phyloP scores from a whole-genome alignment of 2,329 filamentous ascomycete genomes.

The Aspergillus brasiliensis region DNA sequence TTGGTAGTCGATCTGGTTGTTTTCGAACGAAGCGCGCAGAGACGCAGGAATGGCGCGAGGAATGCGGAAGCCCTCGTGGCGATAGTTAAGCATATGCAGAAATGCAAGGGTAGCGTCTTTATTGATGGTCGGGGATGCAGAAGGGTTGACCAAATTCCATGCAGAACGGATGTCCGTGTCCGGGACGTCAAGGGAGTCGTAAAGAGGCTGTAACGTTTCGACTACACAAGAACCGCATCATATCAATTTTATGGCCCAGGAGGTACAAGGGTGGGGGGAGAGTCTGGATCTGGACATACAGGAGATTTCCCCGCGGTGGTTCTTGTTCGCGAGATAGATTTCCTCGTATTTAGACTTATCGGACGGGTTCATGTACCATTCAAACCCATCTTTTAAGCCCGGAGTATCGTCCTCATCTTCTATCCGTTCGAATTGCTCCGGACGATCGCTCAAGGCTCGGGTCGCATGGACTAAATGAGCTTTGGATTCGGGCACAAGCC shows the following conservation, averaged over 20 bases:
- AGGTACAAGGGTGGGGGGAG: not conserved
- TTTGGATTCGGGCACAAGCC: slow-evolving; percentile 95
- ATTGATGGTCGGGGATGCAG: slow-evolving; percentile 76
- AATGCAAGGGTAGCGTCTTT: slow-evolving; percentile 95
- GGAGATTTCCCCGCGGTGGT: slow-evolving; percentile 79
- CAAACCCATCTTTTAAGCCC: slow-evolving; percentile 92
- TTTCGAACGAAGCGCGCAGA: slow-evolving; percentile 88
- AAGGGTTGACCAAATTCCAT: slow-evolving; percentile 97
- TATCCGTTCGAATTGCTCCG: slow-evolving; percentile 80
- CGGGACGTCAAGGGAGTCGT: slow-evolving; percentile 68
- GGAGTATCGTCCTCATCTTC: slow-evolving; percentile 76
- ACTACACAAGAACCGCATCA: slow-evolving; percentile 54
- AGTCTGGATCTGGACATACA: slow-evolving; percentile 56
- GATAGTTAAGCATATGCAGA: slow-evolving; percentile 92
- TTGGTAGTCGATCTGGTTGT: slow-evolving; percentile 95
- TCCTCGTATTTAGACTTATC: slow-evolving; percentile 96
- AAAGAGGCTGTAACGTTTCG: slow-evolving; percentile 76
- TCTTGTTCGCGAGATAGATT: slow-evolving; percentile 91
- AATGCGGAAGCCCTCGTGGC: slow-evolving; percentile 93
- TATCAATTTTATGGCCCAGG: slow-evolving; percentile 10
- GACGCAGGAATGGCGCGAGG: slow-evolving; percentile 88
- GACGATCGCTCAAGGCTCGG: slow-evolving; percentile 75
- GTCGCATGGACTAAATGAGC: slow-evolving; percentile 84
- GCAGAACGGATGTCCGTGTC: slow-evolving; percentile 83
- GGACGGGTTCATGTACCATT: slow-evolving; percentile 96